Base-by-base conservation (phyloP, 768 basidiomycete species). In the Mycena rebaudengoi region DNA sequence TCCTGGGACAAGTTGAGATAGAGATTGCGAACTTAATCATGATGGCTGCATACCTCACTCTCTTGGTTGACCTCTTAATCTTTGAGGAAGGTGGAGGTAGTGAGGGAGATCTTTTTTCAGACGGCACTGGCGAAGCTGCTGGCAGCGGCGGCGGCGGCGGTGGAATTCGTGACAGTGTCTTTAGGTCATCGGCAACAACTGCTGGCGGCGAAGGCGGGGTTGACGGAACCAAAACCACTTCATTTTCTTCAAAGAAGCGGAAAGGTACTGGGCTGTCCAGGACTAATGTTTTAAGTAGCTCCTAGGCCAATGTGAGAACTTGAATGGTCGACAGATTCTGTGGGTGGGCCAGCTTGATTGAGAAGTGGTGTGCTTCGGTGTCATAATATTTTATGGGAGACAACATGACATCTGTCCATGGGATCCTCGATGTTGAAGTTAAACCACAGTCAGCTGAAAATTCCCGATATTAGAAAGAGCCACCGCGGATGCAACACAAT, bases 321-420 rank as follows among this genome's bases (percentile, higher is more conserved):
- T 57, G 30, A n/a, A 57, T 21, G 4, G 41, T 46, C 4, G 55
- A 57, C 20, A 57, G 12, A 35, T 57, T 57, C 18, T 57, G 55
- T 7, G 55, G 55, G 16, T 57, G 55, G 28, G 44, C 44, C 43
- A 57, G 28, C 12, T 32, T 57, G 13, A 13, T 37, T 4, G 55
- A 33, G 21, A 54, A 54, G 37, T 35, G 13, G 20, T 37, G 30
- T 29, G 25, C 40, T 13, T 37, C 35, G 33, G 14, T 5, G 21
- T 37, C 26, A 14, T 33, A 57, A n/a, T 57, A 48, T 8, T 56
- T 26, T 12, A 14, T 33, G 4, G 55, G 55, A 23, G 46, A 20
- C 4, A 13, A 14, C 5, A n/a, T n/a, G 23, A 57, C 39, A 2
- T 25, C 44, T 12, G 46, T 45, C 56, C 45, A 57, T 4, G 56